Evolutionary conservation across 140 eudicot species (phyloP).

Genomic region (Flaveria floridana): DNA sequence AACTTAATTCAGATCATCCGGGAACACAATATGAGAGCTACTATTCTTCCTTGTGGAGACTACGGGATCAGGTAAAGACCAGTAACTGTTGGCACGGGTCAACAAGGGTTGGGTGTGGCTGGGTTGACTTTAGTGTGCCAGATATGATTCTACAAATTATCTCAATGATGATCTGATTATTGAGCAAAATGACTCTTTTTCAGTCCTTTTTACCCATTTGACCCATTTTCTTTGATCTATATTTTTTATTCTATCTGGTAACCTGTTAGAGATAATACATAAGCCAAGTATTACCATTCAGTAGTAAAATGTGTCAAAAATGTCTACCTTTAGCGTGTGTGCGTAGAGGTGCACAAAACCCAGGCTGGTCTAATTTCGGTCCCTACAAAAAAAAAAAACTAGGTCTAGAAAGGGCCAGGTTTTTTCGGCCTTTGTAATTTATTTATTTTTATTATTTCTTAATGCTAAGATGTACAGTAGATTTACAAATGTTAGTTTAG

Average conservation of each 20-base stretch:
- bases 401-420: too few relatives aligned
- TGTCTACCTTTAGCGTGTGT: too few relatives aligned
- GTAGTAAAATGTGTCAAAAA: too few relatives aligned
- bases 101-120: neutral
- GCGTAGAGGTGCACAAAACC: too few relatives aligned
- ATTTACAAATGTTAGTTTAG: neutral
- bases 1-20: constrained; percentile 40
- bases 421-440: neutral
- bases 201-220: too few relatives aligned
- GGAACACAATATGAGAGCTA: constrained; percentile 59
- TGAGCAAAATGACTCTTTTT: neutral
- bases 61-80: constrained; percentile 69
- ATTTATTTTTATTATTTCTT: neutral
- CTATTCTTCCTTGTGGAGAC: constrained; percentile 51
- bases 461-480: neutral
- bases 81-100: neutral
- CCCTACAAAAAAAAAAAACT: too few relatives aligned
- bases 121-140: neutral
- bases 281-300: neutral
- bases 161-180: neutral
- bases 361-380: too few relatives aligned
- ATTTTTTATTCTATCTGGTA: neutral
- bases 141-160: neutral
- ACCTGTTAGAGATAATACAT: neutral
- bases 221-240: neutral